A percentile compares a stretch with the other conserved stretches of the same genome.
Conservation (phyloP, 148 eudicot species). For the Rhododendron henanense region DNA sequence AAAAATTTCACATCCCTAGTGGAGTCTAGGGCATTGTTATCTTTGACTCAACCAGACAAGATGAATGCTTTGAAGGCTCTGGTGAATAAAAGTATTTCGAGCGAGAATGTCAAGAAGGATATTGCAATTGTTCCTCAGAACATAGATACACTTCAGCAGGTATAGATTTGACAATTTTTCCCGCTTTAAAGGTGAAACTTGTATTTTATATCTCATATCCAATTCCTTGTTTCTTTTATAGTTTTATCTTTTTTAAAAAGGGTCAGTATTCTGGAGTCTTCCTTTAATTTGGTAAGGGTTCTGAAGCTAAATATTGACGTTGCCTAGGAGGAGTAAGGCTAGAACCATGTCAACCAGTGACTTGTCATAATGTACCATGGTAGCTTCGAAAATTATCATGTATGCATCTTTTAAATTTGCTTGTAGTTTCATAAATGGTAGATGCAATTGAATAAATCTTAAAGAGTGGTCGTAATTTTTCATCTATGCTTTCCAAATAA, state of each 20-base stretch:
- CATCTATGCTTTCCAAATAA: not conserved
- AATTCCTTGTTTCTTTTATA: not conserved
- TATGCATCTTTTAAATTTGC: not conserved
- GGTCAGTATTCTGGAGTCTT: not conserved
- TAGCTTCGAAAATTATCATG: not conserved
- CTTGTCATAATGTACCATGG: not conserved
- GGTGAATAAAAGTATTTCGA: slow-evolving; percentile 46
- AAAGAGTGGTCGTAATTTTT: not conserved
- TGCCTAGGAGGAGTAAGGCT: not conserved
- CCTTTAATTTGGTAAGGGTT: not conserved
- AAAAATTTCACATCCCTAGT: slow-evolving; percentile 68
- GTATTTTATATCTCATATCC: not conserved
- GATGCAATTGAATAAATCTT: not conserved
- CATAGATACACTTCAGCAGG: slow-evolving; percentile 41
- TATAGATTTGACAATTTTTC: slow-evolving; percentile 8
- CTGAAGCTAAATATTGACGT: not conserved
- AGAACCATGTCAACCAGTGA: not conserved
- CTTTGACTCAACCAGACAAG: slow-evolving; percentile 68
- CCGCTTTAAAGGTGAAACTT: not conserved
- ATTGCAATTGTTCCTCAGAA: slow-evolving; percentile 19
- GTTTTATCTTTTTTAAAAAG: not conserved
- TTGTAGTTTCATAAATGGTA: not conserved
- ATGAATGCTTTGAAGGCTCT: slow-evolving; percentile 73
- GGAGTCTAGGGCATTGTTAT: slow-evolving; percentile 60
- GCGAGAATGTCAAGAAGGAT: slow-evolving; percentile 40